Conservation (phyloP, 2,329 filamentous ascomycete species). For the Fusarium sp. region DNA sequence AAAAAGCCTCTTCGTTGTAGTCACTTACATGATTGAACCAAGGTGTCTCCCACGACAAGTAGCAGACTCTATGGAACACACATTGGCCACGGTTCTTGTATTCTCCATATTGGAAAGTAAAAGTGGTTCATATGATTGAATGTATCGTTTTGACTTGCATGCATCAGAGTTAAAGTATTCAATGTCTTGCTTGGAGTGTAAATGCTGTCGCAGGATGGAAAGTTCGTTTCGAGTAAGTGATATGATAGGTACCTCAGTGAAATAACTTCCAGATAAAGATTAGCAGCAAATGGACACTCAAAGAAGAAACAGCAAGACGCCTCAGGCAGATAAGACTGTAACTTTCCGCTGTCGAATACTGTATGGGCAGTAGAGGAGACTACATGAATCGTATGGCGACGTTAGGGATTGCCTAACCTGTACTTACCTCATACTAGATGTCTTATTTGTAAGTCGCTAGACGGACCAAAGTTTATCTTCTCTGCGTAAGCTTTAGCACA, state of each 20-base stretch:
- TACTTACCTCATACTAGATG: neutral
- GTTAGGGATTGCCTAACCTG: neutral
- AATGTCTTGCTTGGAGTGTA: neutral
- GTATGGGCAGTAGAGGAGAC: neutral
- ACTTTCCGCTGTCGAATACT: neutral
- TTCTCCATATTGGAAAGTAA: too few relatives aligned
- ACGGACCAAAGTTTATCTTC: neutral
- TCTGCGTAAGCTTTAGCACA: neutral
- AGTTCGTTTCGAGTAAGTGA: neutral
- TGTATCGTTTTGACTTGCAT: neutral
- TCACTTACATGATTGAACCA: neutral
- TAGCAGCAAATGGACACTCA: constrained; percentile 82
- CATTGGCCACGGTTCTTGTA: accelerated
- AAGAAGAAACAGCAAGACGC: constrained; percentile 11
- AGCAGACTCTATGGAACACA: neutral
- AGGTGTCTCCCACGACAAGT: neutral
- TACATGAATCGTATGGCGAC: neutral
- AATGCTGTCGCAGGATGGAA: too few relatives aligned
- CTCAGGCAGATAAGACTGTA: constrained; percentile 3
- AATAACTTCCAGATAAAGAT: constrained; percentile 81
- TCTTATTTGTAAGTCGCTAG: neutral
- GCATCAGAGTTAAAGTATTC: neutral
- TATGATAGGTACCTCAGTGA: neutral
- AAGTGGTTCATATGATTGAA: neutral
- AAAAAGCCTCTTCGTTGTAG: neutral